Evolutionary conservation across 2,329 filamentous ascomycete genomes (phyloP).

Genomic region (Aspergillus thermomutatus): DNA sequence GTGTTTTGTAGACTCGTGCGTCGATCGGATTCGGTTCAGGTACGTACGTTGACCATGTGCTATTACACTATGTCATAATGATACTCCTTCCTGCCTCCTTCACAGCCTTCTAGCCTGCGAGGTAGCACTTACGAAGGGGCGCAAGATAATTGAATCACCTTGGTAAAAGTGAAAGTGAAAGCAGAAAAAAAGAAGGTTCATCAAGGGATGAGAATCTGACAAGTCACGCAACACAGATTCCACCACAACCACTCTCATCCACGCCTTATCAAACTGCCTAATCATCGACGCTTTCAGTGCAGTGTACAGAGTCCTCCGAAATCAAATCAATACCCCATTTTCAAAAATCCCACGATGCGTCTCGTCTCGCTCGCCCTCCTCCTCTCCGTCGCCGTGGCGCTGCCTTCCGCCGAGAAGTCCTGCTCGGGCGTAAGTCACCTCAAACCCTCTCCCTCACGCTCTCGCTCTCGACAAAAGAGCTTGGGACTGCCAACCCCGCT

Average conservation of each 20-base stretch:
- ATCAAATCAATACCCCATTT: background rate
- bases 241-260: background rate
- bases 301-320: too few relatives aligned
- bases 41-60: background rate
- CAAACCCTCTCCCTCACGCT: too few relatives aligned
- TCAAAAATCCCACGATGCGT: slow-evolving; percentile 6
- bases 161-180: background rate
- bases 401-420: slow-evolving; percentile 2
- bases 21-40: background rate
- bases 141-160: background rate
- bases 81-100: too few relatives aligned
- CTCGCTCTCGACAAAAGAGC: too few relatives aligned
- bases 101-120: background rate
- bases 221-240: background rate
- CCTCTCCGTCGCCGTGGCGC: slow-evolving; percentile 3
- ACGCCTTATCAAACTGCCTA: background rate
- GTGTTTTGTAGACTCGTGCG: background rate
- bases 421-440: slow-evolving; percentile 6
- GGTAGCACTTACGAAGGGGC: background rate
- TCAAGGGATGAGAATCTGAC: background rate
- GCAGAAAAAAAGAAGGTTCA: background rate
- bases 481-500: too few relatives aligned
- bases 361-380: slow-evolving; percentile 10
- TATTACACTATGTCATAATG: too few relatives aligned
- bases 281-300: background rate